phyloP scores from a whole-genome alignment of 2,329 filamentous ascomycete genomes.

The Waltergamsia citrina region DNA sequence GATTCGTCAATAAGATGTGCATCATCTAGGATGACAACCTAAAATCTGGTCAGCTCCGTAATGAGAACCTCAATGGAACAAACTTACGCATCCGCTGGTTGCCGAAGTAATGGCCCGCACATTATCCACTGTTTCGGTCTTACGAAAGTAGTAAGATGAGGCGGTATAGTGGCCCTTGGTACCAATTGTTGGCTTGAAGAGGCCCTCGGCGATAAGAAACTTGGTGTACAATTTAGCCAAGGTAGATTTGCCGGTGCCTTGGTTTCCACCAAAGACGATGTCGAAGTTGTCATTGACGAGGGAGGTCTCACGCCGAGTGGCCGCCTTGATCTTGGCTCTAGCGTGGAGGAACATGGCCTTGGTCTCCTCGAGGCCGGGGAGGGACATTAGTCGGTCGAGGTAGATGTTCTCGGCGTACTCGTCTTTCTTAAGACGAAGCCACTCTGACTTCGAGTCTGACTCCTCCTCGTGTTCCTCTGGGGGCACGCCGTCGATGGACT shows the following conservation, averaged over 20 bases:
- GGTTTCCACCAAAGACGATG: constrained; percentile 17
- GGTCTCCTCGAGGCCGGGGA: constrained; percentile 53
- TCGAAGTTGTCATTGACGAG: constrained; percentile 30
- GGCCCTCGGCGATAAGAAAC: constrained; percentile 25
- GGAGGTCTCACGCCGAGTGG: constrained; percentile 35
- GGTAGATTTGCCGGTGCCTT: constrained; percentile 43
- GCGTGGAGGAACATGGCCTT: constrained; percentile 44
- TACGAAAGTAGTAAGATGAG: constrained; percentile 17
- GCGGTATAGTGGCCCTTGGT: constrained; percentile 25
- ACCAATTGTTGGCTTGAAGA: constrained; percentile 24
- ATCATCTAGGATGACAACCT: constrained; percentile 19
- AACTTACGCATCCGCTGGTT: constrained; percentile 45
- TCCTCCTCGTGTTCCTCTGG: constrained; percentile 23
- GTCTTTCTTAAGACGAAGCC: constrained; percentile 29
- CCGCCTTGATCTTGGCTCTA: constrained; percentile 37
- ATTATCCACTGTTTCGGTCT: constrained; percentile 20
- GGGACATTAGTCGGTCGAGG: constrained; percentile 49
- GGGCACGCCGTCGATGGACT: constrained; percentile 16
- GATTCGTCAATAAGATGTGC: constrained; percentile 17
- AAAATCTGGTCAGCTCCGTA: constrained; percentile 1
- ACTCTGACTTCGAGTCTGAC: constrained; percentile 26
- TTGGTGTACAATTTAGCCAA: constrained; percentile 48
- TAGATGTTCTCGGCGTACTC: constrained; percentile 39
- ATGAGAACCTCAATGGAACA: too few species aligned
- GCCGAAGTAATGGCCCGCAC: constrained; percentile 32